Base-by-base conservation (phyloP, 495 filamentous ascomycete genomes). In the Aspergillus homomorphus region DNA sequence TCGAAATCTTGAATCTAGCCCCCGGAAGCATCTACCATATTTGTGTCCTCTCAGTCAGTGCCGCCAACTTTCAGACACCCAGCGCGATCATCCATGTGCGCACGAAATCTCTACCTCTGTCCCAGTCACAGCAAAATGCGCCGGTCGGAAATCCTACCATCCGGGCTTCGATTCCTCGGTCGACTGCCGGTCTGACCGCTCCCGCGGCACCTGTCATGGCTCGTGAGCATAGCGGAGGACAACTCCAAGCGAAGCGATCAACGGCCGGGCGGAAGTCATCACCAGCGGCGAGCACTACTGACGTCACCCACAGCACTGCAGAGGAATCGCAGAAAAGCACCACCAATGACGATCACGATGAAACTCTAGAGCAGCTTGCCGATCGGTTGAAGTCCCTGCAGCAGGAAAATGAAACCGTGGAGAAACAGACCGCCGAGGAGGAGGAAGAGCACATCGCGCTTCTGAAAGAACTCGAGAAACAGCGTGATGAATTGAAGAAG, bases 21-120 rank as follows among this genome's bases (percentile, higher is more conserved):
- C 91, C 94, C 0, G 83, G 89, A 50, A 88, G 88, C 67, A 95
- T 89, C 59, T 98, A 98, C 73, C 92, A 92, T 58, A 86, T 98
- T 14, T 87, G 95, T 53, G 90, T 97, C 43, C 87, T 96, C 60
- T 90, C 92, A 10, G 85, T 94, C 24, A 95, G 91, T 51, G 83
- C 87, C 7, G 88, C 91, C 56, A 93, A 94, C 70, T 96, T 98
- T 60, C 91, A 95, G 65, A 90, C 91, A 1, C 87, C 89, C 7
- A 96, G 94, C 68, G 83, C 83, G 16, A 83, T 94, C 21, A 87
- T 98, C 61, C 87, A 93, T 50, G 77, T 98, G 51, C 80, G 87
- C 61, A 96, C 89, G 22, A 75, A 84, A 79, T 61, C 77, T 78
- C 62, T 83, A 71, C 67, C 84, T 69, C 60, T 77, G 66, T 61